Base-by-base conservation (phyloP, 208 protist species). In the Novymonas esmeraldas region DNA sequence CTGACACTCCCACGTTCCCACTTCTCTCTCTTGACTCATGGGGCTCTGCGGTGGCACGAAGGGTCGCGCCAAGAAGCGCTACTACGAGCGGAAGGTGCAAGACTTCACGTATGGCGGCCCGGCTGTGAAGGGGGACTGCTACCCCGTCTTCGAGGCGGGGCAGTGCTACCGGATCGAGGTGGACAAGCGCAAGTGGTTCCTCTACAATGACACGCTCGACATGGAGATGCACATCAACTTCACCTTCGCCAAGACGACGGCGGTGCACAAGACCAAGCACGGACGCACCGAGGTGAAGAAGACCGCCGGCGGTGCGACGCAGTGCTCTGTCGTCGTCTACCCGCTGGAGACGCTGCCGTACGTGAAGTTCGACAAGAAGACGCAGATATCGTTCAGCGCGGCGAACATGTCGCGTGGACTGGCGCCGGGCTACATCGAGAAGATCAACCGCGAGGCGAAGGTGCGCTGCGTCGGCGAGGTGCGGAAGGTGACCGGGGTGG, bases 121-220 rank as follows among this genome's bases (percentile, higher is more conserved):
- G 0, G 36, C 64, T 9, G 34, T 59, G 26, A 42, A 79, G 59
- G 70, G 70, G 56, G 50, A 80, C 64, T 51, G 54, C 39, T 80
- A 69, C 42, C 39, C 78, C 5, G 52, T 81, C 44, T 84, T 88
- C 42, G 66, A 85, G n/a, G 62, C 73, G 26, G 86, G 79, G 18
- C 55, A 76, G 45, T 70, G 85, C 36, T 92, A 82, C 73, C 71
- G 79, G 20, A 73, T 92, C 13, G 78, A 84, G 58, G 65, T 67
- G 28, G 45, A 58, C 55, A 64, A 71, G 63, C 18, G 24, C 42
- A 56, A 57, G 38, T 87, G 80, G 80, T 83, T 75, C 64, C 78
- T 89, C 55, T 89, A 92, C 66, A 92, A 89, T 70, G 86, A 89
- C 73, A 84, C 82, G 1, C 59, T 76, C 20, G 73, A 87, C 56